These are phyloP conservation scores for Arthroderma sp. DNA, from an alignment of 2,329 filamentous ascomycete genomes.

Conservation along the genomic window DNA sequence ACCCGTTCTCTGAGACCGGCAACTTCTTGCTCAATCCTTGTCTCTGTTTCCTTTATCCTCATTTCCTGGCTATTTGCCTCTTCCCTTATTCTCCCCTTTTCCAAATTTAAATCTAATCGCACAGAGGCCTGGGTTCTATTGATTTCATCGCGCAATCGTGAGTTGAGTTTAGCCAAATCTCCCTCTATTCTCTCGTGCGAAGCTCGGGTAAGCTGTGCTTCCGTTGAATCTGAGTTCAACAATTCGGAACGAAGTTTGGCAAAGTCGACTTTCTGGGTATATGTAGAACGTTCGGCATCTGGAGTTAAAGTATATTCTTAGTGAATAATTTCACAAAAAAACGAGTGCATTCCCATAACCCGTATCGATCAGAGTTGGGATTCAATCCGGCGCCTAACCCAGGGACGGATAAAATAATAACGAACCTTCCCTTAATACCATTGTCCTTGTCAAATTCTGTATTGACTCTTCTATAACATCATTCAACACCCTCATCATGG, in stretches of 20 bases:
- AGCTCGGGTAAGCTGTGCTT: conserved; percentile 73
- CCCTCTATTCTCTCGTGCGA: conserved; percentile 88
- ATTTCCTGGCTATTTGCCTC: conserved; percentile 94
- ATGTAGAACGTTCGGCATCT: conserved; percentile 42
- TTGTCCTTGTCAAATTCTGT: conserved; percentile 90
- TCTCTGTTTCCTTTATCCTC: conserved; percentile 98
- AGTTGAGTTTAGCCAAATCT: conserved; percentile 87
- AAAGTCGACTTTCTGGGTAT: conserved; percentile 89
- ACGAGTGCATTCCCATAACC: not conserved
- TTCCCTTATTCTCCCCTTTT: conserved; percentile 91
- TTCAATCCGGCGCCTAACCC: no score
- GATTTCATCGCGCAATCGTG: conserved; percentile 81
- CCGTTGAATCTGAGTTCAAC: conserved; percentile 78
- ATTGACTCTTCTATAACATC: conserved; percentile 98
- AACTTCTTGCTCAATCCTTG: conserved; percentile 94
- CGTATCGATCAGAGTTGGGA: no score
- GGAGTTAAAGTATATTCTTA: no score
- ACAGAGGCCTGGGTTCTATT: conserved; percentile 87
- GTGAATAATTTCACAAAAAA: not conserved
- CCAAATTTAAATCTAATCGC: conserved; percentile 80
- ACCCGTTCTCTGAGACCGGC: conserved; percentile 80
- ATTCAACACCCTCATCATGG: conserved; percentile 96
- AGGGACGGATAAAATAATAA: not conserved
- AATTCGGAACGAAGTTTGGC: conserved; percentile 92
- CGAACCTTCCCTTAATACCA: conserved; percentile 91